phyloP scores from a whole-genome alignment of 2,329 filamentous ascomycete genomes.

The Venturia asperata region DNA sequence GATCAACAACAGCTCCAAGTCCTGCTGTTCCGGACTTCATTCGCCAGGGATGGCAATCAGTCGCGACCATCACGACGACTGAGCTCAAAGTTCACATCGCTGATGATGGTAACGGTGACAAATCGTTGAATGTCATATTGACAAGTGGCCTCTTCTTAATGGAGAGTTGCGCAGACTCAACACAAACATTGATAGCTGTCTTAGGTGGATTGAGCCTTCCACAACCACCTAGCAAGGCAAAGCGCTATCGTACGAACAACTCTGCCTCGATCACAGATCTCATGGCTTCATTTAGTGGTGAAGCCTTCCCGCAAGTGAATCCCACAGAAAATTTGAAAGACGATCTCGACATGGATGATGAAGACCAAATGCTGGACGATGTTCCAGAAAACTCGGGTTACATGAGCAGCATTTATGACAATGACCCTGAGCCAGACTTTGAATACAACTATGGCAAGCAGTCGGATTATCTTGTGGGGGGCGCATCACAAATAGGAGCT shows the following conservation, averaged over 20 bases:
- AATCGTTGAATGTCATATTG: slow-evolving; percentile 70
- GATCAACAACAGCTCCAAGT: slow-evolving; percentile 13
- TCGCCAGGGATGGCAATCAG: slow-evolving; percentile 69
- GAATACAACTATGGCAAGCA: slow-evolving; percentile 3
- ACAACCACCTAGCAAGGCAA: slow-evolving; percentile 69
- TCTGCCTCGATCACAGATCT: slow-evolving; percentile 74
- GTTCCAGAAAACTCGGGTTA: slow-evolving; percentile 38
- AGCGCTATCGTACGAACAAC: slow-evolving; percentile 73
- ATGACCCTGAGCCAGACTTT: slow-evolving; percentile 33
- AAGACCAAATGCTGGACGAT: slow-evolving; percentile 36
- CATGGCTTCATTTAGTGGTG: slow-evolving; percentile 80
- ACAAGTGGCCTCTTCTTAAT: slow-evolving; percentile 80
- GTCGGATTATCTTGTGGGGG: not conserved
- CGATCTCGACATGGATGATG: slow-evolving; percentile 32
- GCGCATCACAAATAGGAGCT: slow-evolving; percentile 6
- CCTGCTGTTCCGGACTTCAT: slow-evolving; percentile 41
- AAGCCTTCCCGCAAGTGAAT: slow-evolving; percentile 65
- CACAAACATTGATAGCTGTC: slow-evolving; percentile 77
- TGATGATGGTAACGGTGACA: slow-evolving; percentile 51
- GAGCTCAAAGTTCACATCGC: slow-evolving; percentile 58
- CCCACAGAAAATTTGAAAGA: slow-evolving; percentile 46
- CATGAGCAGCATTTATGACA: slow-evolving; percentile 50
- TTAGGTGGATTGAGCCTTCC: slow-evolving; percentile 77
- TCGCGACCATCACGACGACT: slow-evolving; percentile 81
- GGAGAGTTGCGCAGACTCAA: slow-evolving; percentile 95